These are phyloP conservation scores for Silene conica DNA, from an alignment of 148 eudicot species.

Conservation along the genomic window DNA sequence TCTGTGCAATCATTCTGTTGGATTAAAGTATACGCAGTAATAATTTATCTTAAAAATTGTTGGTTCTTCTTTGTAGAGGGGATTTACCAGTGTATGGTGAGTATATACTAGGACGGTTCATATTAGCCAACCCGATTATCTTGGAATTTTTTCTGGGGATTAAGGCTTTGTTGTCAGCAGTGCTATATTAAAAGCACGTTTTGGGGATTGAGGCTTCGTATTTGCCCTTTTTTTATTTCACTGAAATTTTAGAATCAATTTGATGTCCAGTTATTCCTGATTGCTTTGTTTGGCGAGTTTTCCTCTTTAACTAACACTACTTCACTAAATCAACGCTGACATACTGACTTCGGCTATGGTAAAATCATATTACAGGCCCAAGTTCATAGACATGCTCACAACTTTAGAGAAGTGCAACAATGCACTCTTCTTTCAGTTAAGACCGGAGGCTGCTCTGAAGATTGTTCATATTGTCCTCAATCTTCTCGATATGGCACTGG, in stretches of 20 bases:
- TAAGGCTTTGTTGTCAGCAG: background rate
- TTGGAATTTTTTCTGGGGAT: background rate
- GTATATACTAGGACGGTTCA: background rate
- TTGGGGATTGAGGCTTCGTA: background rate
- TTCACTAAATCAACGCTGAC: background rate
- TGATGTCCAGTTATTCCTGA: background rate
- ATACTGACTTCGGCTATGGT: slow-evolving; percentile 7
- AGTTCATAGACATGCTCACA: slow-evolving; percentile 98
- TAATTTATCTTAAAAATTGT: background rate
- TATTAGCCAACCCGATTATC: background rate
- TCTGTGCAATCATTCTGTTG: background rate
- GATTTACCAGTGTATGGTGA: background rate
- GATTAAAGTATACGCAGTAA: background rate
- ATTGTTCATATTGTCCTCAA: slow-evolving; percentile 96
- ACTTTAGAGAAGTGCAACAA: slow-evolving; percentile 98
- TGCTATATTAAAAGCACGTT: background rate
- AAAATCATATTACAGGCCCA: slow-evolving; percentile 58
- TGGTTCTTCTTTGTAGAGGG: background rate
- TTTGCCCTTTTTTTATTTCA: background rate
- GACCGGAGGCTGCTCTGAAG: slow-evolving; percentile 99
- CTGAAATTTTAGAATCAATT: background rate
- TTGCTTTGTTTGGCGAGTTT: background rate
- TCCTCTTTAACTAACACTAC: background rate
- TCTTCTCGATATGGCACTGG: slow-evolving; percentile 90
- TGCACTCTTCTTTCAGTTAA: slow-evolving; percentile 96